Base-by-base conservation (phyloP, 2,329 filamentous ascomycete species). In the Colletotrichum brevisporum region DNA sequence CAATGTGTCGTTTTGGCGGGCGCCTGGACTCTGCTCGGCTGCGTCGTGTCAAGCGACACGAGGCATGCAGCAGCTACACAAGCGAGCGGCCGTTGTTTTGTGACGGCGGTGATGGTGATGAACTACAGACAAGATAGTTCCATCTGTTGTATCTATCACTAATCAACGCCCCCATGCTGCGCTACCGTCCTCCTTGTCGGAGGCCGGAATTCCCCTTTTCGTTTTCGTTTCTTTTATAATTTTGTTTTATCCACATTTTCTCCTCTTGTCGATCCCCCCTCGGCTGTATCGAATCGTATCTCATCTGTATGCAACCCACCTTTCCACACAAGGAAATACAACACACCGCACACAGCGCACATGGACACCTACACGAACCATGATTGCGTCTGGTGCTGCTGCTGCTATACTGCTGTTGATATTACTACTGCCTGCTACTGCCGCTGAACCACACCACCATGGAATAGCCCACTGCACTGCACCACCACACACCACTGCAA, bases 221-320 rank as follows among this genome's bases (percentile, higher is more conserved):
- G 53, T 27, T 21, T 39, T 55, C 45, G 39, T 57, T 68, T 47
- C 60, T 47, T 55, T 64, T 58, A 58, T 26, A 51, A 59, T 59
- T 53, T 59, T 59, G 45, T 55, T 47, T 69, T 66, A 69, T 55
- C 66, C 66, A 69, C 66, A 58, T 48, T 65, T 65, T 65, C 61
- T 59, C 61, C 66, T 65, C 65, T 55, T 50, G 61, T 59, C 50
- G 66, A 69, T 69, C 66, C 60, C 65, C 60, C 27, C 41, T 56
- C 53, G 60, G 31, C 31, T 56, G 61, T 48, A 58, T 68, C 60
- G 60, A 68, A 65, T 68, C 60, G 60, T 47, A 68, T 68, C 48
- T 58, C 48, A 60, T 55, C 31, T 61, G 48, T 48, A 58, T 68
- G 60, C 60, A 64, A 36, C 52, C 65, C 60, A 41, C 53, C 65